Percentiles rank a stretch among this genome's conserved stretches.
phyloP scores from a whole-genome alignment of 352 stramenopile species.

The Phytophthora lateralis region DNA sequence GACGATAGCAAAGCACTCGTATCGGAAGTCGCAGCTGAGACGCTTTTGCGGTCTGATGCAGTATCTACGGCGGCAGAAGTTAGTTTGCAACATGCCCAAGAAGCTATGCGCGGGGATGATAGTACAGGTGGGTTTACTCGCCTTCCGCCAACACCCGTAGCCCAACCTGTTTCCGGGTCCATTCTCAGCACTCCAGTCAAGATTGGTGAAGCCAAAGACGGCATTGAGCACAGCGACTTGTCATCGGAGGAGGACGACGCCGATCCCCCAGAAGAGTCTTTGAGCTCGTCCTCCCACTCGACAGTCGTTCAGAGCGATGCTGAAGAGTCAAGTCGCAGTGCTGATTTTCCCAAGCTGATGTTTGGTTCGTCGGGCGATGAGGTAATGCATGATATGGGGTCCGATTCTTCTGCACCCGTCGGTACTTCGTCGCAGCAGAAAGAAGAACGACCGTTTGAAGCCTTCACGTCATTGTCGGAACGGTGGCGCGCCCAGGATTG shows the following conservation, averaged over 20 bases:
- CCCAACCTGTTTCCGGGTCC: not conserved
- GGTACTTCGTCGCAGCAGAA: conserved; percentile 2
- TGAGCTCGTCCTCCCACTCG: conserved; percentile 14
- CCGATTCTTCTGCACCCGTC: not conserved
- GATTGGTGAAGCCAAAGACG: not conserved
- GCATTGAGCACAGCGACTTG: conserved; percentile 4
- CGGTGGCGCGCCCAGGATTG: conserved; percentile 33
- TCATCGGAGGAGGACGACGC: conserved; percentile 9
- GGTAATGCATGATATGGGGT: not conserved
- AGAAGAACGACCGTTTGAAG: conserved; percentile 28
- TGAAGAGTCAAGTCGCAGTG: conserved; percentile 2
- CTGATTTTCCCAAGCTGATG: conserved; percentile 8
- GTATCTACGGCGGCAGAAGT: not conserved
- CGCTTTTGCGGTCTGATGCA: not conserved
- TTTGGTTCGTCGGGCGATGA: conserved; percentile 4
- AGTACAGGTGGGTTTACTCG: not conserved
- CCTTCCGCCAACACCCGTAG: not conserved
- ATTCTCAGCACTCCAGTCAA: not conserved
- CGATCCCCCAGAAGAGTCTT: conserved; percentile 3
- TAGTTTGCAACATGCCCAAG: conserved; percentile 1
- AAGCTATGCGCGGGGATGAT: not conserved
- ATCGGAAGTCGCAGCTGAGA: conserved; percentile 1
- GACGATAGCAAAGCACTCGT: not conserved
- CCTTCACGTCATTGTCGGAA: conserved; percentile 33
- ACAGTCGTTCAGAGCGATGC: conserved; percentile 11